Percentiles rank a stretch among this genome's conserved stretches.
Evolutionary conservation across 1,139 yeast genomes (phyloP).

Genomic region (Pichia sp.): DNA sequence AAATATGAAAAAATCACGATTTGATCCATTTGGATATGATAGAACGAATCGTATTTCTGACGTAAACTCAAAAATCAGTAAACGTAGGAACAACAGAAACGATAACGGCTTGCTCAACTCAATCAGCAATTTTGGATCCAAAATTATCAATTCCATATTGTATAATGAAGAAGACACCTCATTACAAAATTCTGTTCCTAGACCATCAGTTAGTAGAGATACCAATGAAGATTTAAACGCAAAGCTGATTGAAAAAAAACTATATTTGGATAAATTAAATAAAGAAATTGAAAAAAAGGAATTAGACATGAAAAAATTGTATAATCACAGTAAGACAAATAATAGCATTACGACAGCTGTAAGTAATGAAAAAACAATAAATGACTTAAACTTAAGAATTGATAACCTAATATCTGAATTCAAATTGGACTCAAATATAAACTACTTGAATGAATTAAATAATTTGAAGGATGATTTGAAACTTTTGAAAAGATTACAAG

Average conservation of each 20-base stretch:
- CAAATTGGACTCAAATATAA: background rate
- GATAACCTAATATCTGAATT: background rate
- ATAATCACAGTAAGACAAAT: background rate
- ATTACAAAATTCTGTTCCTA: background rate
- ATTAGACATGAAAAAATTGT: background rate
- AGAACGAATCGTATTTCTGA: background rate
- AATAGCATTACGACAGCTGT: background rate
- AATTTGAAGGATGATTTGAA: background rate
- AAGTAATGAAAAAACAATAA: constrained; percentile 3
- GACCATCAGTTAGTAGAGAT: background rate
- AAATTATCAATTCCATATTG: constrained; percentile 23
- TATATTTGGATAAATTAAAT: constrained; percentile 11
- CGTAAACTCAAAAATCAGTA: background rate
- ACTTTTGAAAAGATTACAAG: background rate
- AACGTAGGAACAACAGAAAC: constrained; percentile 1
- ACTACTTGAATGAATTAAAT: background rate
- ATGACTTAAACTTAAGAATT: background rate
- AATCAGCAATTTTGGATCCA: constrained; percentile 25
- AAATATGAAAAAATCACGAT: constrained; percentile 9
- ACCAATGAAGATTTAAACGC: constrained; percentile 3
- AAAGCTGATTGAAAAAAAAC: constrained; percentile 3
- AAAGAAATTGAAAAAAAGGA: constrained; percentile 5
- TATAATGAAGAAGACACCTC: constrained; percentile 22
- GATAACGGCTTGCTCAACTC: constrained; percentile 23
- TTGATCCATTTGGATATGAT: constrained; percentile 5